These are phyloP conservation scores for Leccinum sublutescens DNA, from an alignment of 768 basidiomycete genomes.

Conservation along the genomic window DNA sequence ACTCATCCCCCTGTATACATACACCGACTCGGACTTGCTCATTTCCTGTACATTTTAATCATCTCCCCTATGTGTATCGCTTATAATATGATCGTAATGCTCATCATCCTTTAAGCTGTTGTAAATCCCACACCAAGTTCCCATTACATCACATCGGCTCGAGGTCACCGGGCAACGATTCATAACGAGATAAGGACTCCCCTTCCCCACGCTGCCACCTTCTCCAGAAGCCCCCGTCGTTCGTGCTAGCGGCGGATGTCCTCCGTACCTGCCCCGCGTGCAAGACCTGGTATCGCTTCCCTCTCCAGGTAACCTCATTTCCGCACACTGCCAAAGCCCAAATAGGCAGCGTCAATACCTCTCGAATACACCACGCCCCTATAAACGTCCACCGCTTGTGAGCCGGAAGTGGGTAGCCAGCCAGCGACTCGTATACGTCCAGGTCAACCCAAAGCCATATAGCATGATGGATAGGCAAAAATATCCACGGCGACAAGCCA, in stretches of 20 bases:
- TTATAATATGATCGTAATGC: slow-evolving; percentile 33
- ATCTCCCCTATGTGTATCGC: slow-evolving; percentile 31
- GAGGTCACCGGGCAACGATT: slow-evolving; percentile 6
- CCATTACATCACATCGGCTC: slow-evolving; percentile 23
- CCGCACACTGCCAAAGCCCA: slow-evolving; percentile 83
- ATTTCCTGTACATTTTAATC: slow-evolving; percentile 38
- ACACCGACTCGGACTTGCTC: slow-evolving; percentile 21
- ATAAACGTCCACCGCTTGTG: slow-evolving; percentile 58
- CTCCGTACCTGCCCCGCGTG: slow-evolving; percentile 66
- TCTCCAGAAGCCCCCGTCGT: slow-evolving; percentile 26
- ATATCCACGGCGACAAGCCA: slow-evolving; percentile 51
- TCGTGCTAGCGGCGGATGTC: slow-evolving; percentile 18
- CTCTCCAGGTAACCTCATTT: slow-evolving; percentile 85
- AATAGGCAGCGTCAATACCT: slow-evolving; percentile 84
- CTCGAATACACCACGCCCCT: slow-evolving; percentile 75
- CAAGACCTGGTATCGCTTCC: slow-evolving; percentile 69
- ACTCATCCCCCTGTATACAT: slow-evolving; percentile 29
- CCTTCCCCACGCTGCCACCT: slow-evolving; percentile 20
- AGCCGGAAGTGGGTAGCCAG: slow-evolving; percentile 57
- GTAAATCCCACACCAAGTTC: slow-evolving; percentile 24
- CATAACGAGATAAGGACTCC: slow-evolving; percentile 15
- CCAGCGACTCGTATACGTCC: slow-evolving; percentile 76
- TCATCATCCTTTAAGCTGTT: slow-evolving; percentile 18
- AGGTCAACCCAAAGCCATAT: slow-evolving; percentile 80
- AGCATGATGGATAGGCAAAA: slow-evolving; percentile 57